These are phyloP conservation scores for Asterochloris erici DNA, from an alignment of 139 green algal species.

Conservation along the genomic window DNA sequence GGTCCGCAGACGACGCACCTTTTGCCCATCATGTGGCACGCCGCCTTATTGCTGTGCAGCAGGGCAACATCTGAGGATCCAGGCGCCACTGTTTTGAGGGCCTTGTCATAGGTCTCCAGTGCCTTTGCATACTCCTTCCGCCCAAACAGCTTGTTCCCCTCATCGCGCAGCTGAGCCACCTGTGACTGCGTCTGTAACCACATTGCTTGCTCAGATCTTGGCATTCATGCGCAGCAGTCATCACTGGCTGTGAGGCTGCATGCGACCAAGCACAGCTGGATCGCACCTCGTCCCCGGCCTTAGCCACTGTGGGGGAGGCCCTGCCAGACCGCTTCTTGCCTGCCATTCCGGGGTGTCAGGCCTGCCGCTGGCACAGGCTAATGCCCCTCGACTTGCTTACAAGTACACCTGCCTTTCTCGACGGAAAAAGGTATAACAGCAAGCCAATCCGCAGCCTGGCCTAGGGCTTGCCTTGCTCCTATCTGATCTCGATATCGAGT, in stretches of 20 bases:
- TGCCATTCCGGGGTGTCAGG: background rate
- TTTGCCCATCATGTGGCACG: conserved; percentile 71
- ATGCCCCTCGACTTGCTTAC: background rate
- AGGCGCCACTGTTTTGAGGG: conserved; percentile 46
- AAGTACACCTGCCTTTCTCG: no score
- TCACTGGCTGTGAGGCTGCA: no score
- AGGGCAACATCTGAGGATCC: conserved; percentile 53
- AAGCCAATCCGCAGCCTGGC: no score
- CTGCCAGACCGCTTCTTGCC: background rate
- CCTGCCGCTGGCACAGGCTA: background rate
- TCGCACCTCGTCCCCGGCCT: no score
- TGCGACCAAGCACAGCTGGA: no score
- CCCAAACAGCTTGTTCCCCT: conserved; percentile 72
- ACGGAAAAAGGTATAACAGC: no score
- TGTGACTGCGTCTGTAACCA: background rate
- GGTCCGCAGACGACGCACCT: conserved; percentile 32
- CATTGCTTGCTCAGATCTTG: no score
- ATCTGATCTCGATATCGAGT: no score
- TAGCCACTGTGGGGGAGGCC: no score
- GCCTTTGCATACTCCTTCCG: conserved; percentile 69
- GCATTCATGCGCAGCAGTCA: no score
- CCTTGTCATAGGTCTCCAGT: conserved; percentile 66
- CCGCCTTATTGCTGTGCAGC: conserved; percentile 76
- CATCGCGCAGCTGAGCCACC: conserved; percentile 43
- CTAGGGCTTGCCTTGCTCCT: no score